Percentiles rank a stretch among this genome's conserved stretches.
These are phyloP conservation scores for Penicillium crustosum DNA, from an alignment of 2,329 filamentous ascomycete genomes.

Conservation along the genomic window DNA sequence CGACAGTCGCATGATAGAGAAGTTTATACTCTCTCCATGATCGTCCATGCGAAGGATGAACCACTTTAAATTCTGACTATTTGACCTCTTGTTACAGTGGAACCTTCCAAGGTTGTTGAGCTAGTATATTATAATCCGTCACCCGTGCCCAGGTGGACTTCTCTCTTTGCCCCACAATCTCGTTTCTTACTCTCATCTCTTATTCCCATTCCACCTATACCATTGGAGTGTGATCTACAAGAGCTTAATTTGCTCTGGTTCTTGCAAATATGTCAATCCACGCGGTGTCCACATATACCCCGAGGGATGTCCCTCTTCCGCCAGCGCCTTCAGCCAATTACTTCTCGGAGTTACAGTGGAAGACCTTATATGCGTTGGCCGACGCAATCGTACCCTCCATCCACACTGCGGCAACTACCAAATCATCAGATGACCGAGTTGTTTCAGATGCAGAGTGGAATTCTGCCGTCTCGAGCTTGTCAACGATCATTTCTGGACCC, in stretches of 20 bases:
- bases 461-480: slow-evolving; percentile 34
- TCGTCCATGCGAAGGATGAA: neutral
- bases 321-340: slow-evolving; percentile 49
- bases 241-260: neutral
- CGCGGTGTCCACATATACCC: slow-evolving; percentile 16
- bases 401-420: slow-evolving; percentile 39
- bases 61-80: neutral
- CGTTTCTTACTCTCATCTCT: neutral
- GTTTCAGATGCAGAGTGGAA: slow-evolving; percentile 45
- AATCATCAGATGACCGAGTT: slow-evolving; percentile 38
- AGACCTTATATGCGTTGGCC: slow-evolving; percentile 56
- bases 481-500: slow-evolving; percentile 28
- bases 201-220: neutral
- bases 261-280: slow-evolving; percentile 1
- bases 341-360: slow-evolving; percentile 59
- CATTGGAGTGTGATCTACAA: no score
- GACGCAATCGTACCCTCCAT: slow-evolving; percentile 60
- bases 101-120: neutral
- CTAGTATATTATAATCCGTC: neutral
- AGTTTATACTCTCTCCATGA: neutral
- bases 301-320: slow-evolving; percentile 48
- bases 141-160: neutral
- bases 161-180: neutral
- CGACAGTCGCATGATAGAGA: neutral
- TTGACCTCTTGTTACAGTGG: neutral